A percentile compares a stretch with the other conserved stretches of the same genome.
These are phyloP conservation scores for Rhizophagus prolifer DNA, from an alignment of 192 early-diverging fungal genomes.

Conservation along the genomic window DNA sequence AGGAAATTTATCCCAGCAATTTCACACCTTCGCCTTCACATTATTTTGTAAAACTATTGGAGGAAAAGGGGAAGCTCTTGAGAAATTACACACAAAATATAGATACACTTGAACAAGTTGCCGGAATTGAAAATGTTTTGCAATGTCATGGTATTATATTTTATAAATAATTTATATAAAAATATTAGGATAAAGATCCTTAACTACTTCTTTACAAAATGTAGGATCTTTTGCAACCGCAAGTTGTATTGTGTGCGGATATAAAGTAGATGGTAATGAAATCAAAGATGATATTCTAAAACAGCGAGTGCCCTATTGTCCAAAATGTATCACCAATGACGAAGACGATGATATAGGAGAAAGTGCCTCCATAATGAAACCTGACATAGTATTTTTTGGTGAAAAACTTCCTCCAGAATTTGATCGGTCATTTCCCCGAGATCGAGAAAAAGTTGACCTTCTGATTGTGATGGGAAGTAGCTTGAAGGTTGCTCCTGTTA, in stretches of 20 bases:
- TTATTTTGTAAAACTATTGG: constrained; percentile 85
- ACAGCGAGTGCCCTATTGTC: constrained; percentile 75
- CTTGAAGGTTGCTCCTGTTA: constrained; percentile 94
- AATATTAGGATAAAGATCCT: background rate
- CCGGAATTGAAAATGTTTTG: constrained; percentile 78
- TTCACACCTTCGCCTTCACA: constrained; percentile 86
- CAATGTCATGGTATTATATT: constrained; percentile 80
- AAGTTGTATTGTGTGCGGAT: constrained; percentile 82
- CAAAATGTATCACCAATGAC: constrained; percentile 55
- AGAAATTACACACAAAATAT: constrained; percentile 99
- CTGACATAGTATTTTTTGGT: constrained; percentile 97
- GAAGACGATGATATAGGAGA: constrained; percentile 47
- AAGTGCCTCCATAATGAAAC: constrained; percentile 77
- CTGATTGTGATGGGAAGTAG: constrained; percentile 94
- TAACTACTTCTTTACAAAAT: background rate
- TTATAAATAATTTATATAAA: background rate
- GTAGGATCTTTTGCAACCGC: constrained; percentile 94
- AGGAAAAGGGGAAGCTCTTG: constrained; percentile 80
- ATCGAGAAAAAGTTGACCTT: constrained; percentile 79
- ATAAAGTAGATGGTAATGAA: constrained; percentile 71
- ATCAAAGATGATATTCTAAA: constrained; percentile 80
- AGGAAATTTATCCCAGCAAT: constrained; percentile 87
- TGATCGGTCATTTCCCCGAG: constrained; percentile 66
- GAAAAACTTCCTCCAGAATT: constrained; percentile 86
- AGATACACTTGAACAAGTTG: constrained; percentile 87